These are phyloP conservation scores for Aspergillus kassunensis DNA, from an alignment of 495 filamentous ascomycete species.

Conservation along the genomic window DNA sequence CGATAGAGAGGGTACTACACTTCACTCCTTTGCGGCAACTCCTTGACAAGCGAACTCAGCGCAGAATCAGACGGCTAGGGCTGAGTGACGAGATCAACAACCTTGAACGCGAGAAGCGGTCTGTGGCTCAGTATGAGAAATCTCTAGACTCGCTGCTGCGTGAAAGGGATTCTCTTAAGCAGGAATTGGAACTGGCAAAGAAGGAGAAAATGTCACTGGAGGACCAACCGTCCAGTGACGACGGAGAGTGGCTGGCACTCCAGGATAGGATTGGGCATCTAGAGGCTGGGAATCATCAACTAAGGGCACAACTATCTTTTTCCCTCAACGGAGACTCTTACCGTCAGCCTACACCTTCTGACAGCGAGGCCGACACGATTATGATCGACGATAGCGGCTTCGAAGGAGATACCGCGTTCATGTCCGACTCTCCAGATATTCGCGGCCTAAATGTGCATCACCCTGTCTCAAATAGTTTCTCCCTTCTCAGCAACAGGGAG, in stretches of 20 bases:
- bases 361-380: constrained; percentile 27
- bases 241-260: constrained; percentile 21
- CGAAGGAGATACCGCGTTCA: constrained; percentile 24
- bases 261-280: constrained; percentile 23
- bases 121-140: constrained; percentile 43
- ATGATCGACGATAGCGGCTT: constrained; percentile 30
- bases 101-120: constrained; percentile 55
- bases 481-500: constrained; percentile 13
- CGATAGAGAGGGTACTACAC: constrained; percentile 44
- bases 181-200: constrained; percentile 46
- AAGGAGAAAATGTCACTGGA: constrained; percentile 25
- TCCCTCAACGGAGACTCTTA: constrained; percentile 10
- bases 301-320: constrained; percentile 17
- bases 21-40: constrained; percentile 68
- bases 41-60: constrained; percentile 65
- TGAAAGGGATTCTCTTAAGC: constrained; percentile 44
- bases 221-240: constrained; percentile 22
- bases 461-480: constrained; percentile 18
- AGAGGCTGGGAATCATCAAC: constrained; percentile 16
- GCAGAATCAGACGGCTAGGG: constrained; percentile 65
- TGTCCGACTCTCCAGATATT: constrained; percentile 35
- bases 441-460: constrained; percentile 14
- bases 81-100: constrained; percentile 72
- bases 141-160: constrained; percentile 41
- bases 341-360: not conserved